Evolutionary conservation across 768 basidiomycete genomes (phyloP).

Genomic region (Boletales sp.): DNA sequence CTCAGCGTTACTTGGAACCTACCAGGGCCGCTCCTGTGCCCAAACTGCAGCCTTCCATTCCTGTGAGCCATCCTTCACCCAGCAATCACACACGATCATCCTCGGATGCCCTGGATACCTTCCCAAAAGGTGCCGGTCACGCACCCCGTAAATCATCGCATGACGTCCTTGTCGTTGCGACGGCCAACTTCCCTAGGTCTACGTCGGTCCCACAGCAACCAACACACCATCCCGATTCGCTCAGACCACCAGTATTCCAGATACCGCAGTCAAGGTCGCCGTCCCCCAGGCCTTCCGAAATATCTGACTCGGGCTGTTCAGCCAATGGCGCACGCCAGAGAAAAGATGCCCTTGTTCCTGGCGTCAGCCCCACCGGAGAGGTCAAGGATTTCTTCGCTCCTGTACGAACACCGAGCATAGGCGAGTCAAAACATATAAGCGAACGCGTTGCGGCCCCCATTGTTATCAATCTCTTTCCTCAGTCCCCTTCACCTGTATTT

Average conservation of each 20-base stretch:
- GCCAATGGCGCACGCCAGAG: constrained; percentile 26
- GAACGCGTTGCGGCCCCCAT: constrained; percentile 63
- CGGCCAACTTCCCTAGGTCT: constrained; percentile 29
- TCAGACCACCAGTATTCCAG: constrained; percentile 37
- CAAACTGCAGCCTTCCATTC: constrained; percentile 17
- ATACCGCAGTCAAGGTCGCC: constrained; percentile 34
- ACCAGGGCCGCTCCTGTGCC: constrained; percentile 39
- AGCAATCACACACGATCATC: constrained; percentile 33
- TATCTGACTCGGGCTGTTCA: constrained; percentile 32
- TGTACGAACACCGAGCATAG: constrained; percentile 58
- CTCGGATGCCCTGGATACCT: constrained; percentile 40
- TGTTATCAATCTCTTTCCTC: constrained; percentile 45
- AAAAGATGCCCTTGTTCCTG: constrained; percentile 33
- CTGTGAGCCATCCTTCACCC: neutral
- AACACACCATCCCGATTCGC: constrained; percentile 27
- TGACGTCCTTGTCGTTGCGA: constrained; percentile 53
- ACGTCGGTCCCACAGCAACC: constrained; percentile 26
- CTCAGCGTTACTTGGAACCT: constrained; percentile 49
- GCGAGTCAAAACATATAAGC: constrained; percentile 56
- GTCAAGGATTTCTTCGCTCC: constrained; percentile 21
- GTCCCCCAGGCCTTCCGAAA: constrained; percentile 29
- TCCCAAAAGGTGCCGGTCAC: constrained; percentile 33
- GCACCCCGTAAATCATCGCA: constrained; percentile 43
- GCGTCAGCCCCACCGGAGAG: constrained; percentile 29
- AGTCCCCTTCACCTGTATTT: constrained; percentile 25